Evolutionary conservation across 768 basidiomycete genomes (phyloP).

Genomic region (Pleurotus eryngii): DNA sequence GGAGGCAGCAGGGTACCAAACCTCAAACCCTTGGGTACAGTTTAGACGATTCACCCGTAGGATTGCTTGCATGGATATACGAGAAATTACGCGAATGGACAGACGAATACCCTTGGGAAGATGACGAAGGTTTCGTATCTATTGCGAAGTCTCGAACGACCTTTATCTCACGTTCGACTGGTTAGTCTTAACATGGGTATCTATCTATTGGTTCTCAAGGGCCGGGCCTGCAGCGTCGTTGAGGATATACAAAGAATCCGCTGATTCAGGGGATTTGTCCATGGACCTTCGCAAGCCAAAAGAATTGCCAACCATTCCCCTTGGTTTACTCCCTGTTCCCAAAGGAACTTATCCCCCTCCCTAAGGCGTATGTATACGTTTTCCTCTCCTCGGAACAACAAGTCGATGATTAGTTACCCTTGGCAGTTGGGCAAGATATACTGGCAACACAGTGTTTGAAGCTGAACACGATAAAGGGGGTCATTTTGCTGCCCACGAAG

Average conservation of each 20-base stretch:
- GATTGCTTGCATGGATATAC: constrained; percentile 42
- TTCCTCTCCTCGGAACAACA: neutral
- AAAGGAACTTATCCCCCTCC: constrained; percentile 23
- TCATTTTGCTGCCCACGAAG: constrained; percentile 44
- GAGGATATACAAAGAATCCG: constrained; percentile 54
- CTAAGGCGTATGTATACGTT: constrained; percentile 26
- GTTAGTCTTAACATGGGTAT: constrained; percentile 60
- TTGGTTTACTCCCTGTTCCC: constrained; percentile 20
- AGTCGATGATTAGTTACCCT: neutral
- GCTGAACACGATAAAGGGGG: constrained; percentile 38
- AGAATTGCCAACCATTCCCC: neutral
- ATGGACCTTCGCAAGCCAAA: neutral
- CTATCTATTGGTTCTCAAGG: constrained; percentile 60
- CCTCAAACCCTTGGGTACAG: constrained; percentile 39
- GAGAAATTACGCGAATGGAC: constrained; percentile 48
- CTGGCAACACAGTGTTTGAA: constrained; percentile 19
- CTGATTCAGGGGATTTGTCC: constrained; percentile 11
- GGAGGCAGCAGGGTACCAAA: constrained; percentile 25
- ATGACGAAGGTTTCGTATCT: constrained; percentile 23
- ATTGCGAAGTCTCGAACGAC: neutral
- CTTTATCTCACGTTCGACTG: neutral
- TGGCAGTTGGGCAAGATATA: constrained; percentile 17
- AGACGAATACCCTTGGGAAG: constrained; percentile 53
- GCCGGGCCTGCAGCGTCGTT: constrained; percentile 54
- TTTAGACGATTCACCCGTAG: constrained; percentile 42